Base-by-base conservation (phyloP, 768 basidiomycete species). In the Termitomyces sp. region DNA sequence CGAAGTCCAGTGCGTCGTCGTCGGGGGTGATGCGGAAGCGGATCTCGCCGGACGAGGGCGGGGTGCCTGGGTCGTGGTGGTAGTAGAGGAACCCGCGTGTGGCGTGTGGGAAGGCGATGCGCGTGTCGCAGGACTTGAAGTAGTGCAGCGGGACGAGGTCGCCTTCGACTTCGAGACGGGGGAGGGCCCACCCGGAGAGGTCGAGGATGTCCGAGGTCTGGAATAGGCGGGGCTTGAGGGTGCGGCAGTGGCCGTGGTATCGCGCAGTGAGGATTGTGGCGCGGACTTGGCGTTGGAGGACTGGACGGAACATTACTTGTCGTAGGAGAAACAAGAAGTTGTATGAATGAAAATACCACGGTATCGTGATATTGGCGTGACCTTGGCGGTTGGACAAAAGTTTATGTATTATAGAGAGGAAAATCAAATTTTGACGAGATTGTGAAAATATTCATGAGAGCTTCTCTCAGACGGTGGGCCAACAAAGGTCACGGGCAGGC, bases 61-160 rank as follows among this genome's bases (percentile, higher is more conserved):
- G 50, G 8, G 48, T 49, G 8, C 7, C 5, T 1, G 35, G 49
- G 11, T 32, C 44, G 6, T 56, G 50, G 50, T 60, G 59, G 11
- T 60, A 56, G 35, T 60, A 60, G 3, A 60, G 18, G 22, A 55
- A 56, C 0, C 59, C 59, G 7, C 3, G 44, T 0, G 59, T n/a
- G 40, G 49, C 28, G 0, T 2, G 1, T 13, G 59, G 59, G 30
- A 60, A 60, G 0, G 26, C 2, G 38, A 40, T 3, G 11, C 14
- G 40, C 2, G 3, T 9, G 18, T 22, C 13, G 3, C 22, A 2
- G 2, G 26, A 7, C 20, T 50, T 49, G 22, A 10, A 8, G 48
- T 33, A 51, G 28, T n/a, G 22, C 0, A 56, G 7, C 24, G 18
- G 38, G 24, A 46, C 8, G 22, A 3, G 0, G 2, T 28, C 7